Conservation (phyloP, 1,139 yeast genomes). For the Kodamaea arcana region DNA sequence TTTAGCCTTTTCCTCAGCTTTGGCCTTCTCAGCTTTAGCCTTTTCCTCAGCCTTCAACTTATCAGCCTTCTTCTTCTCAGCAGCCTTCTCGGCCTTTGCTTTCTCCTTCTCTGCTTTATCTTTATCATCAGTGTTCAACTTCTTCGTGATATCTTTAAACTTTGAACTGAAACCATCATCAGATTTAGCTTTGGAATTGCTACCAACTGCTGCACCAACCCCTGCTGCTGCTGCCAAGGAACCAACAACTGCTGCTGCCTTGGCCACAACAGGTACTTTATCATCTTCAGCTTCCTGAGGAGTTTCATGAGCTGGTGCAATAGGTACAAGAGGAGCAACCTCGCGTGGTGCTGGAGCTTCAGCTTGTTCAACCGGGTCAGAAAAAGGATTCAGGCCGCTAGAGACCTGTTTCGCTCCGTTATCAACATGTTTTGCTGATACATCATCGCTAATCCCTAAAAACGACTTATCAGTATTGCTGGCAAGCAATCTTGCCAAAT, state of each 20-base stretch:
- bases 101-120: background rate
- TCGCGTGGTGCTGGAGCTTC: slow-evolving; percentile 6
- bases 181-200: too few relatives aligned
- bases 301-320: background rate
- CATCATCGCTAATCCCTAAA: slow-evolving; percentile 25
- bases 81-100: background rate
- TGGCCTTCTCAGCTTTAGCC: slow-evolving; percentile 1
- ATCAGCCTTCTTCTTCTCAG: too few relatives aligned
- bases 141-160: slow-evolving; percentile 23
- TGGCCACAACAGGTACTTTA: background rate
- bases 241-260: slow-evolving; percentile 3
- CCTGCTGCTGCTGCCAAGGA: slow-evolving; percentile 8
- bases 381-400: background rate
- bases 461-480: slow-evolving; percentile 16
- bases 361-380: slow-evolving; percentile 6
- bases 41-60: slow-evolving; percentile 6
- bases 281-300: background rate
- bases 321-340: slow-evolving; percentile 4
- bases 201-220: slow-evolving; percentile 4
- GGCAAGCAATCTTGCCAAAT: slow-evolving; percentile 15
- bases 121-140: slow-evolving; percentile 10
- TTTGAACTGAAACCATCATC: too few relatives aligned
- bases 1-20: slow-evolving; percentile 5
- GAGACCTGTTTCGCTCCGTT: slow-evolving; percentile 1
- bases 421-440: slow-evolving; percentile 8